A percentile compares a stretch with the other conserved stretches of the same genome.
These are phyloP conservation scores for Tricholoma saponaceum DNA, from an alignment of 768 basidiomycete species.

Conservation along the genomic window DNA sequence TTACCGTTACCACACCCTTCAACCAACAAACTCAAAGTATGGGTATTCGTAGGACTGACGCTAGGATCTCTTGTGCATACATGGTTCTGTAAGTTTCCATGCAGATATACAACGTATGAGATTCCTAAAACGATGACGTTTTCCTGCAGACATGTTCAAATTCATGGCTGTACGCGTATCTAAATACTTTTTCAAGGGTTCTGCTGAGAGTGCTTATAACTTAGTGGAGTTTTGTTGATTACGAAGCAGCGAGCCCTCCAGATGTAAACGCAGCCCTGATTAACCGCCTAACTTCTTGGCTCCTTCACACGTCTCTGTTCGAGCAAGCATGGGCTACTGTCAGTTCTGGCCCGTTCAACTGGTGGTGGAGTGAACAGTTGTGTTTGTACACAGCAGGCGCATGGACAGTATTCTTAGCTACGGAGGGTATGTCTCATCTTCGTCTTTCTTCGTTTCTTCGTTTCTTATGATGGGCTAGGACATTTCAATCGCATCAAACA, in stretches of 20 bases:
- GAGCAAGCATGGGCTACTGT: constrained; percentile 52
- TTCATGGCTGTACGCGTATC: constrained; percentile 24
- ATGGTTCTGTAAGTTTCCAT: constrained; percentile 29
- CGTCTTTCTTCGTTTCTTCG: not conserved
- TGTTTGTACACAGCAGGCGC: constrained; percentile 56
- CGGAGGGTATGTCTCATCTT: constrained; percentile 39
- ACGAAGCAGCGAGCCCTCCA: constrained; percentile 23
- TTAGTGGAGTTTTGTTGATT: constrained; percentile 54
- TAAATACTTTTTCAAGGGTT: not conserved
- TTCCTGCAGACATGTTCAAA: constrained; percentile 27
- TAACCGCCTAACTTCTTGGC: constrained; percentile 47
- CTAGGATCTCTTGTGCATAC: constrained; percentile 27
- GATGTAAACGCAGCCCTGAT: constrained; percentile 7
- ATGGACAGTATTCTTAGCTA: constrained; percentile 49
- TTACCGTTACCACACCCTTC: not conserved
- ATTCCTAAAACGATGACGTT: not conserved
- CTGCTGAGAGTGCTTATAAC: not conserved
- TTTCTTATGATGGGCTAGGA: too few relatives aligned
- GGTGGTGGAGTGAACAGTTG: constrained; percentile 72
- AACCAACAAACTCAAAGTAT: not conserved
- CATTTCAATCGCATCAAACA: constrained; percentile 38
- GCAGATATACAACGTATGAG: not conserved
- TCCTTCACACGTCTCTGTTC: constrained; percentile 50
- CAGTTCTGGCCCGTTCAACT: constrained; percentile 43
- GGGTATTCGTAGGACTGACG: constrained; percentile 18